Evolutionary conservation across 2,329 filamentous ascomycete species (phyloP).

Genomic region (Penicillium griseofulvum): DNA sequence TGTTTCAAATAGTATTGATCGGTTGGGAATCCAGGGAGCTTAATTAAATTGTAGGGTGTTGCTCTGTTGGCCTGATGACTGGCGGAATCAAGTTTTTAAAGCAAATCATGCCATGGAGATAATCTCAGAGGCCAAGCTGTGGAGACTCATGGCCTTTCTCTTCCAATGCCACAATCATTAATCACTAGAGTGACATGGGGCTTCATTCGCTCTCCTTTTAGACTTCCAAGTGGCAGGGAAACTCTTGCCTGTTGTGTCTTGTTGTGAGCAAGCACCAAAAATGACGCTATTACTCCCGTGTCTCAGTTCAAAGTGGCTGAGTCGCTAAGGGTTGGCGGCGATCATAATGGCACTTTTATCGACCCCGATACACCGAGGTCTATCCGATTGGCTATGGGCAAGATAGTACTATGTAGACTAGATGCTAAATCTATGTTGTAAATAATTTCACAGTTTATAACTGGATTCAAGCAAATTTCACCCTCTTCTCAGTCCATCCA

Average conservation of each 20-base stretch:
- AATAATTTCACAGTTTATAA: too few species aligned
- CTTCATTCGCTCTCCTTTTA: background rate
- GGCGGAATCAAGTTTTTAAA: background rate
- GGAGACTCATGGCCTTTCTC: background rate
- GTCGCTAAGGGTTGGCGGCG: too few species aligned
- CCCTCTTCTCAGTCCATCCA: conserved; percentile 45
- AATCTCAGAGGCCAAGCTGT: background rate
- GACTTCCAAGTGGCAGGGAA: background rate
- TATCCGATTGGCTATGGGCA: too few species aligned
- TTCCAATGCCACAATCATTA: background rate
- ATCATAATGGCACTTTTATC: too few species aligned
- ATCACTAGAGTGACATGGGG: background rate
- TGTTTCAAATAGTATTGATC: background rate
- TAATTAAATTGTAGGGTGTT: background rate
- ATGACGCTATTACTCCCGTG: too few species aligned
- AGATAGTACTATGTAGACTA: too few species aligned
- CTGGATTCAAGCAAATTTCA: conserved; percentile 35
- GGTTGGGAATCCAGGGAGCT: background rate
- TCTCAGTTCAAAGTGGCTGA: too few species aligned
- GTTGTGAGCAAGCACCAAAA: too few species aligned
- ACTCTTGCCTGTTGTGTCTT: too few species aligned
- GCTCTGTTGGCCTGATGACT: too few species aligned
- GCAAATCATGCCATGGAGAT: background rate
- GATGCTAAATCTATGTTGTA: too few species aligned
- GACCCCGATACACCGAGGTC: too few species aligned